Evolutionary conservation across 257 asterid species (phyloP), one percentile per base, ranked within the genome.

Genomic region (Gynochthodes officinalis): DNA sequence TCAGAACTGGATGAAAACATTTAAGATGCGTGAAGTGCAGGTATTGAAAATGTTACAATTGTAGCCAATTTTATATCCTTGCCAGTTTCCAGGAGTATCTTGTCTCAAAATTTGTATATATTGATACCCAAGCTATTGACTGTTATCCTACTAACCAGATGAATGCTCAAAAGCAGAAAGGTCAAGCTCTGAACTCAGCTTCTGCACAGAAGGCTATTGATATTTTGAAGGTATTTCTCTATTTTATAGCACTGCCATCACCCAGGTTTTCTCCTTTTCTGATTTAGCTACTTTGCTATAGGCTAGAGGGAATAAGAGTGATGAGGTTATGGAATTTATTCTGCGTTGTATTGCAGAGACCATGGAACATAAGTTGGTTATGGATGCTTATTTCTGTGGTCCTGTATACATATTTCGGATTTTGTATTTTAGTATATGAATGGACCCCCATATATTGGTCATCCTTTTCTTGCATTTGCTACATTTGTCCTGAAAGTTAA

Each of bases 151-250:
- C 54, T 77, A 44, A 57, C 59, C 84, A 89, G 99, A 77, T 81
- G 82, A 89, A 85, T 78, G 96, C 96, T 19, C 97, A 94, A 74
- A 95, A 90, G 89, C 94, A 92, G 87, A 89, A 87, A 79, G 96
- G 95, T 54, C 92, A 88, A 86, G 82, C 91, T 81, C 72, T 89
- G 78, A 70, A 87, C 73, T 76, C 93, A 40, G 82, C 88, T 76
- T 88, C 97, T 72, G 86, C 96, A 23, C 92, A 89, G 46, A 87
- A 89, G 77, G 99, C 96, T n/a, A 82, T 90, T 64, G 92, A 92
- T 74, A 71, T 92, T 72, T 59, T 95, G 33, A 90, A 89, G 98
- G 99, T 92, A 86, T 18, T 40, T 55, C 44, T 60, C 48, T 32
- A 10, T 7, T 49, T 19, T 11, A 21, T 0, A 4, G 21, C 15